Conservation (phyloP, 148 eudicot species). For the Rhododendron williamsianum region DNA sequence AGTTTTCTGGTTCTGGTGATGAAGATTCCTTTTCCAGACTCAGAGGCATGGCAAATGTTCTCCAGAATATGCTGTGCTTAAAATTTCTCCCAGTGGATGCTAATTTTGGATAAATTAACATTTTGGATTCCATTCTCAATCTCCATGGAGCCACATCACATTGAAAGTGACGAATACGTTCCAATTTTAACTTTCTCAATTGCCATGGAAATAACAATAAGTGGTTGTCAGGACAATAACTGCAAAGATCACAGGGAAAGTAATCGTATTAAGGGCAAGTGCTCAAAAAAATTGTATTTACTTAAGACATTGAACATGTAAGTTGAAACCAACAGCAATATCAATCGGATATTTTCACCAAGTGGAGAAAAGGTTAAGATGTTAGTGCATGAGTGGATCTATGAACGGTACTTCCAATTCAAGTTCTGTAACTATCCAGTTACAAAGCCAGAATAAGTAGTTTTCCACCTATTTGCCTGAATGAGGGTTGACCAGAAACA, state of each 20-base stretch:
- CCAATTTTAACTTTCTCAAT: slow-evolving; percentile 25
- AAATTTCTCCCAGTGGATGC: slow-evolving; percentile 19
- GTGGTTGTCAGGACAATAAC: slow-evolving; percentile 45
- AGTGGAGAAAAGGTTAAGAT: neutral
- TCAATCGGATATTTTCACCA: neutral
- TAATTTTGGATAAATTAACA: slow-evolving; percentile 19
- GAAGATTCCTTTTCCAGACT: slow-evolving; percentile 47
- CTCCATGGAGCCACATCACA: slow-evolving; percentile 28
- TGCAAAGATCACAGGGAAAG: slow-evolving; percentile 16
- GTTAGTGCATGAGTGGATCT: slow-evolving; percentile 6
- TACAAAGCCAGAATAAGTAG: too few species aligned
- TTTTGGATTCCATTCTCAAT: slow-evolving; percentile 18
- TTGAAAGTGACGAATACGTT: slow-evolving; percentile 10
- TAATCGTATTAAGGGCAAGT: neutral
- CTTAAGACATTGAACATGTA: neutral
- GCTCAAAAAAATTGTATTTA: neutral
- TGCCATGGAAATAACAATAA: slow-evolving; percentile 27
- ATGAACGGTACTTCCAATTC: too few species aligned
- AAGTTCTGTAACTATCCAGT: too few species aligned
- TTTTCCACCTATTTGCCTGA: too few species aligned
- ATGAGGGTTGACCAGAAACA: neutral
- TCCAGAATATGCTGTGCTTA: slow-evolving; percentile 17
- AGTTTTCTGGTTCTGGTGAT: slow-evolving; percentile 27
- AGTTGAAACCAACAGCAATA: neutral
- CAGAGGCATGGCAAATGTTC: slow-evolving; percentile 31